Base-by-base conservation (phyloP, 1,284 basidiomycete species). In the Trichosporon sp. region DNA sequence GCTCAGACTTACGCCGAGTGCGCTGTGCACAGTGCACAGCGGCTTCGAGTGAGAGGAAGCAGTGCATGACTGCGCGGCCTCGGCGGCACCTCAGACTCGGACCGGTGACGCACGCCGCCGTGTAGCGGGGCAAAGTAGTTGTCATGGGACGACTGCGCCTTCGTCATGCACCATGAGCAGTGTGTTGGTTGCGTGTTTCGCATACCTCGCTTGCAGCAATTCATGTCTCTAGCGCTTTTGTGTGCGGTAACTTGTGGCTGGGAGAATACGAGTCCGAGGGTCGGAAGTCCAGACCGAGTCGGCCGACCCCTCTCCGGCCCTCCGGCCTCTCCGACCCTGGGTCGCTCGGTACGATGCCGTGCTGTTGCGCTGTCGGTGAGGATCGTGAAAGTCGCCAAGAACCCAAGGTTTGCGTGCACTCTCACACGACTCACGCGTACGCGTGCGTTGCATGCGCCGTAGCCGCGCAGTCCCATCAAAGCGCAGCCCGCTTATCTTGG, bases 101-200 rank as follows among this genome's bases (percentile, higher is more conserved):
- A 54, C 35, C 35, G 35, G n/a, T 54, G 51, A 54, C 51, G 51
- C 51, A 54, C 51, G 51, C 51, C 51, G 51, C 51, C 26, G 26
- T 26, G 3, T 19, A 16, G 51, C 21, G 51, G 21, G 51, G 51
- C 43, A 46, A 5, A 46, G 21, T 26, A 26, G 19, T 54, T 26
- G 26, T 26, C 48, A 16, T 51, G 19, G 51, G 14, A 54, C 14
- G 14, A 54, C 11, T 10, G 51, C 51, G 19, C 51, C 51, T 26
- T 21, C 51, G 19, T 54, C 51, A 51, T 54, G 51, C 26, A 26
- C 26, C 26, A n/a, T 46, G 43, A 40, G 38, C 16, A 4, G 43
- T 46, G 43, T 43, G 40, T 46, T 46, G 43, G 43, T 16, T 46
- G 38, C 43, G 43, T 46, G 43, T 46, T 46, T 46, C 43, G 43